Conservation (phyloP, 2,329 filamentous ascomycete genomes). For the Pseudocercospora musae region DNA sequence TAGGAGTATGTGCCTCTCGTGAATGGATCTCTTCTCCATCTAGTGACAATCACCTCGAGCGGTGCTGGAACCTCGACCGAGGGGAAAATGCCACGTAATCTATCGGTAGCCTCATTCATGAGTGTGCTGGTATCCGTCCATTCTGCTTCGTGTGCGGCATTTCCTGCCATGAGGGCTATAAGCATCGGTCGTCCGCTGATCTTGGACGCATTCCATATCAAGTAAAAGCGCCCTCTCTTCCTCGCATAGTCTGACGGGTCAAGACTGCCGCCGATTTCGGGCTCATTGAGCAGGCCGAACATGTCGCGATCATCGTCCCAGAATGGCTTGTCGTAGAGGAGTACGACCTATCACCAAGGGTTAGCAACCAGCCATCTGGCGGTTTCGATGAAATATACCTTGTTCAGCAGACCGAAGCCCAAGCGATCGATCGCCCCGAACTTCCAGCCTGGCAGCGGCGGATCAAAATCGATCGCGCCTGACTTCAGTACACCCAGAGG, state of each 20-base stretch:
- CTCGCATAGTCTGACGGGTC: slow-evolving; percentile 74
- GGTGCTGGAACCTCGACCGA: slow-evolving; percentile 66
- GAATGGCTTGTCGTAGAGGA: slow-evolving; percentile 85
- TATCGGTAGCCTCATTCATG: slow-evolving; percentile 73
- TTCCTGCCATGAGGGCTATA: slow-evolving; percentile 91
- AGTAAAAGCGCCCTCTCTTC: slow-evolving; percentile 85
- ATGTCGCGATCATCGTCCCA: slow-evolving; percentile 91
- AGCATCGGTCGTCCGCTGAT: slow-evolving; percentile 82
- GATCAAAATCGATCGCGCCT: slow-evolving; percentile 78
- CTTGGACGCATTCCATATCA: slow-evolving; percentile 95
- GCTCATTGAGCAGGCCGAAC: slow-evolving; percentile 82
- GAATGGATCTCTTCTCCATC: slow-evolving; percentile 88
- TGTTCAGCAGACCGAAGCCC: slow-evolving; percentile 92
- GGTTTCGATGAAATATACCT: slow-evolving; percentile 48
- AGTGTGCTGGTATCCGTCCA: slow-evolving; percentile 70
- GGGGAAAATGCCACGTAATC: slow-evolving; percentile 73
- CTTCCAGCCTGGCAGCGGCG: slow-evolving; percentile 86
- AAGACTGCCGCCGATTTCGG: slow-evolving; percentile 66
- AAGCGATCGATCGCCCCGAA: slow-evolving; percentile 73
- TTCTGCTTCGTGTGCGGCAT: slow-evolving; percentile 88
- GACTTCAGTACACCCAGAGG: slow-evolving; percentile 89
- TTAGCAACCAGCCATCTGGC: slow-evolving; percentile 14
- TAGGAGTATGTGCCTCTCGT: slow-evolving; percentile 95
- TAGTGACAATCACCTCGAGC: slow-evolving; percentile 80
- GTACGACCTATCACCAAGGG: slow-evolving; percentile 54